phyloP scores from a whole-genome alignment of 176 grass and related monocot species.

The Triticum turgidum region DNA sequence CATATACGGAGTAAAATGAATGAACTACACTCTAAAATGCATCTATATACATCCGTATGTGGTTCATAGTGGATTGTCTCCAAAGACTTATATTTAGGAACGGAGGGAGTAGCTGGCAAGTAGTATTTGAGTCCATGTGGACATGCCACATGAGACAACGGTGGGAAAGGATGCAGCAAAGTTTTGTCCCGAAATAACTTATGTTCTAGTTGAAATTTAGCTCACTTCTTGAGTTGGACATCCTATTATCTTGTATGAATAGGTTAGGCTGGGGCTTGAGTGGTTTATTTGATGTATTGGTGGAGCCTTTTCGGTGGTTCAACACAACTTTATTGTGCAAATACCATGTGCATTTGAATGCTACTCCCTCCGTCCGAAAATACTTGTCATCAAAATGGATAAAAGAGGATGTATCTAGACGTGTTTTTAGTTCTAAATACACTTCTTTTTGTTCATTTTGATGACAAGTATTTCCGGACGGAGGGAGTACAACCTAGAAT shows the following conservation, averaged over 20 bases:
- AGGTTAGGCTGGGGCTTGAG: not conserved
- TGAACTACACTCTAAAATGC: too few relatives aligned
- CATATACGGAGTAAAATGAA: too few relatives aligned
- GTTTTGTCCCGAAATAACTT: conserved; percentile 12
- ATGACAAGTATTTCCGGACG: too few relatives aligned
- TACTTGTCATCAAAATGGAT: too few relatives aligned
- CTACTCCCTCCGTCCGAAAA: too few relatives aligned
- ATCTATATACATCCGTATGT: too few relatives aligned
- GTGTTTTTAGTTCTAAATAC: too few relatives aligned
- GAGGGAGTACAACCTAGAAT: not conserved
- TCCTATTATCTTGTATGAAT: not conserved
- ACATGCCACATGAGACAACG: not conserved
- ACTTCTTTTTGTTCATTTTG: too few relatives aligned
- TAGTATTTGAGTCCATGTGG: conserved; percentile 4
- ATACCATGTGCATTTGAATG: not conserved
- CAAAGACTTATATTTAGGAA: too few relatives aligned
- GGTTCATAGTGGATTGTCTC: too few relatives aligned
- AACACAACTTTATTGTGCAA: not conserved
- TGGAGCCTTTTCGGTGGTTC: not conserved
- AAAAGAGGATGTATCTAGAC: too few relatives aligned
- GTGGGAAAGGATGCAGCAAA: not conserved
- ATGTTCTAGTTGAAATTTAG: not conserved
- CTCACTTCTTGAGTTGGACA: not conserved
- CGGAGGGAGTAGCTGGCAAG: not conserved
- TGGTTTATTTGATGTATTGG: not conserved